Percentiles rank a stretch among this genome's conserved stretches.
Evolutionary conservation across 441 rosid genomes (phyloP).

Genomic region (Adansonia madagascariensis): DNA sequence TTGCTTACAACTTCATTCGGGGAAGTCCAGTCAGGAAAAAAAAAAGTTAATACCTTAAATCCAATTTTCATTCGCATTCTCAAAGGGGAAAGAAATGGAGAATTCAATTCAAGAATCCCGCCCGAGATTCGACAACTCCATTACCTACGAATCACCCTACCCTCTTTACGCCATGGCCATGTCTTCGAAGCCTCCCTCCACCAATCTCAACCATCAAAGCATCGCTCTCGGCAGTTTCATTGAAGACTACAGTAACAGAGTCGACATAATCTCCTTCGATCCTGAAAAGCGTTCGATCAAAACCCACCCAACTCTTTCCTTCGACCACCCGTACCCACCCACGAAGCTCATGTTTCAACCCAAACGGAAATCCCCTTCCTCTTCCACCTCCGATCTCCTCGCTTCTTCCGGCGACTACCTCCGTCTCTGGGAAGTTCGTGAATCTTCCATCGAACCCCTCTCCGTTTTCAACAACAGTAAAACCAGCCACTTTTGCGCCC

Average conservation of each 20-base stretch:
- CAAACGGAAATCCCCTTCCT: conserved; percentile 30
- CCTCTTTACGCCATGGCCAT: conserved; percentile 86
- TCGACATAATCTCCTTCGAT: conserved; percentile 79
- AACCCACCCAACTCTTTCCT: conserved; percentile 58
- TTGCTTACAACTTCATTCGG: no score
- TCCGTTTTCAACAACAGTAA: conserved; percentile 82
- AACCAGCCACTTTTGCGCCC: conserved; percentile 84
- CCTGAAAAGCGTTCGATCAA: conserved; percentile 61
- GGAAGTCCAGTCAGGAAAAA: no score
- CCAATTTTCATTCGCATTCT: background rate
- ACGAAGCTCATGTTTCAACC: conserved; percentile 91
- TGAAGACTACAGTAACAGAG: conserved; percentile 78
- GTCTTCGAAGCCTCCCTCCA: conserved; percentile 45
- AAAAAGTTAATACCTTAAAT: no score
- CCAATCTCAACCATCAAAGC: conserved; percentile 45
- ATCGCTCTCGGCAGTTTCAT: conserved; percentile 87
- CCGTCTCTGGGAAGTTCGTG: conserved; percentile 78
- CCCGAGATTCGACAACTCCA: conserved; percentile 66
- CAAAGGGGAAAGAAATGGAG: conserved; percentile 47
- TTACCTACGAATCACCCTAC: conserved; percentile 76
- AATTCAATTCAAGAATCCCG: conserved; percentile 75
- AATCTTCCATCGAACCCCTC: conserved; percentile 51
- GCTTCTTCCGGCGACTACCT: conserved; percentile 91
- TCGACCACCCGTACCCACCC: conserved; percentile 87
- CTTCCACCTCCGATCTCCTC: conserved; percentile 52